These are phyloP conservation scores for Fonsecaea nubica DNA, from an alignment of 2,329 filamentous ascomycete genomes.

Conservation along the genomic window DNA sequence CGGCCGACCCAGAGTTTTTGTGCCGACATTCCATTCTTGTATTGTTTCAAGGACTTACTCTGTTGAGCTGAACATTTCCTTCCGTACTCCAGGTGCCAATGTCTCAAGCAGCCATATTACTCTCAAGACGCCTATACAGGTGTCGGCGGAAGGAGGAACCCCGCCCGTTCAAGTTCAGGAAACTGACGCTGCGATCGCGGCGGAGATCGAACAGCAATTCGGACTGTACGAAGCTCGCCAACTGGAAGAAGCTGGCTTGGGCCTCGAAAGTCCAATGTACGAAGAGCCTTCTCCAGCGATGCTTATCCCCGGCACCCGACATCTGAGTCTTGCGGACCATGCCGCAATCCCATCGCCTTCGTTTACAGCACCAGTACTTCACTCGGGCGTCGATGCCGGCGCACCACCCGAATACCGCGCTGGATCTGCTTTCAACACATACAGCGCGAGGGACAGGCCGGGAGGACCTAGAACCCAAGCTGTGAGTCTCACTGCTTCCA, in stretches of 20 bases:
- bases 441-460: slow-evolving; percentile 29
- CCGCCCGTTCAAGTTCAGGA: slow-evolving; percentile 21
- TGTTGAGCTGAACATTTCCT: slow-evolving; percentile 64
- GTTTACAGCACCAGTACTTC: slow-evolving; percentile 4
- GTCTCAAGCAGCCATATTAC: slow-evolving; percentile 49
- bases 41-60: slow-evolving; percentile 69
- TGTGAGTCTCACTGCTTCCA: slow-evolving; percentile 29
- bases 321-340: slow-evolving; percentile 29
- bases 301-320: slow-evolving; percentile 24
- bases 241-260: slow-evolving; percentile 23
- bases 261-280: slow-evolving; percentile 33
- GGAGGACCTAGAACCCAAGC: slow-evolving; percentile 35
- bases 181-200: slow-evolving; percentile 31
- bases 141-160: slow-evolving; percentile 41
- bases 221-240: slow-evolving; percentile 33
- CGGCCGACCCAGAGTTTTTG: slow-evolving; percentile 52
- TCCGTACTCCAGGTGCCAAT: slow-evolving; percentile 55
- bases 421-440: slow-evolving; percentile 27
- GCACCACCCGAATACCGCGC: slow-evolving; percentile 33
- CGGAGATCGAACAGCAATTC: slow-evolving; percentile 38
- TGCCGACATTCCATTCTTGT: slow-evolving; percentile 74
- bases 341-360: not conserved
- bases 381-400: slow-evolving; percentile 6
- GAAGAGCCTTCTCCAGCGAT: slow-evolving; percentile 24
- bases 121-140: slow-evolving; percentile 53